A percentile compares a stretch with the other conserved stretches of the same genome.
Conservation (phyloP, 805 yeast genomes). For the Scheffersomyces spartinae region DNA sequence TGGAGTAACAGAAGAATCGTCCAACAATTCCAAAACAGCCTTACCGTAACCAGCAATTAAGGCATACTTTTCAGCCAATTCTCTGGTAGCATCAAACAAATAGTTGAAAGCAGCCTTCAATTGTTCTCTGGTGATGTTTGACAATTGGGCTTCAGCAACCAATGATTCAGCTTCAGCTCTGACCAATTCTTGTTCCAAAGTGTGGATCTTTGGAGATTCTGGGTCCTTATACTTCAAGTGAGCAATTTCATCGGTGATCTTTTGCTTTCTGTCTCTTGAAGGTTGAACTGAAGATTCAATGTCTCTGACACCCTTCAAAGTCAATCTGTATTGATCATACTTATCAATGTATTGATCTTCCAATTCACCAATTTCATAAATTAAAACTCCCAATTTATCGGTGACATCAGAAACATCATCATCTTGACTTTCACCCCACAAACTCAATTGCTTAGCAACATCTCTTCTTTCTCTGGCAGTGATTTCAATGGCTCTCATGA, state of each 20-base stretch:
- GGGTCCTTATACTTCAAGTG: conserved; percentile 98
- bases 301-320: conserved; percentile 88
- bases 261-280: conserved; percentile 94
- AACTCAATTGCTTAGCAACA: conserved; percentile 92
- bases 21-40: conserved; percentile 89
- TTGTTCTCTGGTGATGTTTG: conserved; percentile 96
- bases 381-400: conserved; percentile 91
- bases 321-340: conserved; percentile 95
- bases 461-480: conserved; percentile 90
- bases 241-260: conserved; percentile 95
- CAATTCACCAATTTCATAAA: conserved; percentile 93
- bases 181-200: conserved; percentile 95
- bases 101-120: conserved; percentile 94
- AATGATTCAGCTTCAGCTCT: conserved; percentile 98
- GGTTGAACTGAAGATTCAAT: conserved; percentile 98
- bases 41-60: conserved; percentile 98
- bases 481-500: conserved; percentile 86
- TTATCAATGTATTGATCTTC: conserved; percentile 98
- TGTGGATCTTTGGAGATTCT: conserved; percentile 88
- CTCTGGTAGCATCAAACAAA: conserved; percentile 92
- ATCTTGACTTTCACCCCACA: conserved; percentile 97
- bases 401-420: conserved; percentile 96
- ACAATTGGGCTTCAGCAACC: conserved; percentile 97
- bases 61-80: conserved; percentile 91
- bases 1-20: conserved; percentile 95